Evolutionary conservation across 805 yeast species (phyloP), one percentile per base, ranked within the genome.

Genomic region (Komagataella pseudopastoris): DNA sequence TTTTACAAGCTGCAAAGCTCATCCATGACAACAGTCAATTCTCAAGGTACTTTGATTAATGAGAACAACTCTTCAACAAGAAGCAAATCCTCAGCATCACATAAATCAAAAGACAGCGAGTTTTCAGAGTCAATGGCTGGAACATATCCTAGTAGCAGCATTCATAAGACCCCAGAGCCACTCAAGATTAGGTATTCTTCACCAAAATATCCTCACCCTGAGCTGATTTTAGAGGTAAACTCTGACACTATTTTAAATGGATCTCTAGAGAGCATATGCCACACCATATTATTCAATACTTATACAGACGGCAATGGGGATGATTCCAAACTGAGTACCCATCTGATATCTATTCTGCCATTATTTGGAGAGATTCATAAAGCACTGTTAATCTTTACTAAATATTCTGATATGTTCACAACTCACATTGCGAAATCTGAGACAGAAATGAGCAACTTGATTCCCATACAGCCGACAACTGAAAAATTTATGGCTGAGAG

Each of bases 191-290:
- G 53, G 30, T 72, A 74, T 53, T 48, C 64, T 10, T 74, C 76
- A 6, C 70, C 71, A 23, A 62, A 60, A 2, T 77, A 71, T 54
- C 85, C 86, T 7, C 90, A 83, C 59, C 88, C 88, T 5, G 80
- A 76, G 48, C 60, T 83, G 24, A 70, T 66, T 39, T 54, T 78
- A 52, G 87, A 83, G 59, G 61, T 64, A 16, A 61, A 67, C 3
- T 73, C 76, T 18, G 74, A 75, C 17, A 55, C 59, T 16, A 69
- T 75, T 24, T 56, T 72, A 6, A 71, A 76, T 20, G 87, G 87
- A 17, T 62, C 87, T 0, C 60, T 78, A 8, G 96, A 89, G 63
- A 77, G 89, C 48, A 71, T 89, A 44, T 78, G 90, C 52, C 97
- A 90, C 65, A 76, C 85, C 3, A 69, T 87, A 23, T 62, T 88